Evolutionary conservation across 352 stramenopile species (phyloP), one percentile per base, ranked within the genome.

Genomic region (Phytophthora crassamura): DNA sequence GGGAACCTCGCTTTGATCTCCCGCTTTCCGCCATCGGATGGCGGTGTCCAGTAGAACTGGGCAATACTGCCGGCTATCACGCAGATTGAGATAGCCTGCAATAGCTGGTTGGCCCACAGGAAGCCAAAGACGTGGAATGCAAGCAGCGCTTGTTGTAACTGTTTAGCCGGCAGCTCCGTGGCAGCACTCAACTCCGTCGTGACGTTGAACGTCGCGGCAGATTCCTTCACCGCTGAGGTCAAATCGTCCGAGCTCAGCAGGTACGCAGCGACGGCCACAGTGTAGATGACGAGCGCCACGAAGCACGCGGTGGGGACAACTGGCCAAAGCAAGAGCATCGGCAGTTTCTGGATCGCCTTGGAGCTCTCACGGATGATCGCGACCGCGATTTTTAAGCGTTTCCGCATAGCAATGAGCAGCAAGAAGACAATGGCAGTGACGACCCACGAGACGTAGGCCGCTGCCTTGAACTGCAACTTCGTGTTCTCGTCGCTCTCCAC

Each of bases 71-170:
- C 91, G 8, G 96, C 94, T 51, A 99, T 86, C 20, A 92, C 82
- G 51, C 98, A 97, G 59, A 99, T 88, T 34, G 95, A 97, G 71
- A 99, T 77, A 4, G 97, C 97, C 14, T 98, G 82, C 46, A 99
- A 84, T 42, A 99, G 97, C 67, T 98, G 88, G 36, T 95, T 97
- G 2, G 92, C 98, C 97, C 97, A 99, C 54, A 99, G 93, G 43
- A 98, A 98, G 41, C 88, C 89, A 70, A 99, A 99, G n/a, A 99
- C 58, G 50, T 94, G 86, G 54, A 90, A 95, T 15, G 66, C 73
- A 5, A 91, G 78, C 39, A 88, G 60, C 4, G 80, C 69, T 38
- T 86, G 82, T 67, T 89, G 84, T 28, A 81, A 55, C 16, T 52
- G 75, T 43, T 88, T 88, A 8, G 64, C 52, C 11, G 77, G 73